Percentiles rank a stretch among this genome's conserved stretches.
Evolutionary conservation across 805 yeast genomes (phyloP).

Genomic region (Metschnikowia amazonensis): DNA sequence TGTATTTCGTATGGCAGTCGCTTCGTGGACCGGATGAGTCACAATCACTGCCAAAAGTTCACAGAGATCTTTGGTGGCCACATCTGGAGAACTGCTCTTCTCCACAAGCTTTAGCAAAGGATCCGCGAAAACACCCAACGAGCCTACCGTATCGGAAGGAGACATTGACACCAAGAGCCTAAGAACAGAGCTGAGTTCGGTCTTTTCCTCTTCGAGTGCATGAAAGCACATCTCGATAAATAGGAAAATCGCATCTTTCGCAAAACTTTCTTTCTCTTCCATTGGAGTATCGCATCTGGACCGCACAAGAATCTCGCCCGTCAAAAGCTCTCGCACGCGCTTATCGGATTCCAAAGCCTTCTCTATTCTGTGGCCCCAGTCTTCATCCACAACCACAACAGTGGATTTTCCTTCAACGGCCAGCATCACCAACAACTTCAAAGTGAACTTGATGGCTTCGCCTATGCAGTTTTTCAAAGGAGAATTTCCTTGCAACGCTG

Average conservation of each 20-base stretch:
- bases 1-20: conserved; percentile 5
- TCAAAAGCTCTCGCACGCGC: conserved; percentile 35
- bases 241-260: conserved; percentile 13
- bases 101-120: conserved; percentile 25
- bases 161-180: conserved; percentile 31
- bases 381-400: conserved; percentile 62
- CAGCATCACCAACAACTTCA: conserved; percentile 63
- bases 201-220: conserved; percentile 27
- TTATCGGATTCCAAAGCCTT: conserved; percentile 65
- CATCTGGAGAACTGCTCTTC: conserved; percentile 21
- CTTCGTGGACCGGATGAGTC: conserved; percentile 33
- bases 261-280: conserved; percentile 16
- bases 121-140: conserved; percentile 18
- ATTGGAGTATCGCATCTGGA: conserved; percentile 17
- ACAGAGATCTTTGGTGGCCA: conserved; percentile 33
- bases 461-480: conserved; percentile 2
- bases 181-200: conserved; percentile 36
- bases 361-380: conserved; percentile 68
- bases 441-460: conserved; percentile 43
- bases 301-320: conserved; percentile 19
- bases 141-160: conserved; percentile 24
- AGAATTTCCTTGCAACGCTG: conserved; percentile 20
- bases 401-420: conserved; percentile 51
- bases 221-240: conserved; percentile 35
- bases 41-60: conserved; percentile 47